These are phyloP conservation scores for Russula compacta DNA, from an alignment of 768 basidiomycete genomes.

Conservation along the genomic window DNA sequence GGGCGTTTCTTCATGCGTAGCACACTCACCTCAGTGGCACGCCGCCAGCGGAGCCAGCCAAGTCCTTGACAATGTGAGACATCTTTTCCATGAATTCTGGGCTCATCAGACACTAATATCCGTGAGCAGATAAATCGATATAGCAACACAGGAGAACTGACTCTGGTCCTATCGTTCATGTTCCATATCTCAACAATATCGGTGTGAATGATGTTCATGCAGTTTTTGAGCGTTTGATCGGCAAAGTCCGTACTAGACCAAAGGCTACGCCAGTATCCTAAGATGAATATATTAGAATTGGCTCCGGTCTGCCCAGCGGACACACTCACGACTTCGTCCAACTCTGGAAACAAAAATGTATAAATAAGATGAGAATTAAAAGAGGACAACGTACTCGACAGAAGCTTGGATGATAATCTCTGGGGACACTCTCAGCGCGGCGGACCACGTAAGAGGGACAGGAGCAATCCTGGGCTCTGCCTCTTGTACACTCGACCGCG, in stretches of 20 bases:
- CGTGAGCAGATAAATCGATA: too few relatives aligned
- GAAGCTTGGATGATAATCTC: too few relatives aligned
- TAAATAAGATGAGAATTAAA: background rate
- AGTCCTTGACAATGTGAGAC: too few relatives aligned
- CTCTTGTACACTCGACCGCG: too few relatives aligned
- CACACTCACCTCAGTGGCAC: too few relatives aligned
- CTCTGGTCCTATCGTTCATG: background rate
- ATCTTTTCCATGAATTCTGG: too few relatives aligned
- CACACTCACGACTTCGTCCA: background rate
- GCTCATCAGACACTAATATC: too few relatives aligned
- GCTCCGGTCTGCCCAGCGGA: background rate
- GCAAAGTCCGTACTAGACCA: background rate
- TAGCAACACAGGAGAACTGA: background rate
- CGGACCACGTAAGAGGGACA: too few relatives aligned
- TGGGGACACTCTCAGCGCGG: too few relatives aligned
- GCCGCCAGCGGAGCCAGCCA: too few relatives aligned
- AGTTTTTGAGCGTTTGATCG: constrained; percentile 63
- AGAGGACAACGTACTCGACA: background rate
- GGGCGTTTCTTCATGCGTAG: background rate
- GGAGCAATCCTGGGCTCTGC: too few relatives aligned
- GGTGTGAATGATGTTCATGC: constrained; percentile 21
- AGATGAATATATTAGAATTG: background rate
- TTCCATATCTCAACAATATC: constrained; percentile 1
- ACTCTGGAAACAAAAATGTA: background rate
- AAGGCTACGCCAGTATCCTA: constrained; percentile 1